Evolutionary conservation across 306 rosid genomes (phyloP).

Genomic region (Abrus precatorius): DNA sequence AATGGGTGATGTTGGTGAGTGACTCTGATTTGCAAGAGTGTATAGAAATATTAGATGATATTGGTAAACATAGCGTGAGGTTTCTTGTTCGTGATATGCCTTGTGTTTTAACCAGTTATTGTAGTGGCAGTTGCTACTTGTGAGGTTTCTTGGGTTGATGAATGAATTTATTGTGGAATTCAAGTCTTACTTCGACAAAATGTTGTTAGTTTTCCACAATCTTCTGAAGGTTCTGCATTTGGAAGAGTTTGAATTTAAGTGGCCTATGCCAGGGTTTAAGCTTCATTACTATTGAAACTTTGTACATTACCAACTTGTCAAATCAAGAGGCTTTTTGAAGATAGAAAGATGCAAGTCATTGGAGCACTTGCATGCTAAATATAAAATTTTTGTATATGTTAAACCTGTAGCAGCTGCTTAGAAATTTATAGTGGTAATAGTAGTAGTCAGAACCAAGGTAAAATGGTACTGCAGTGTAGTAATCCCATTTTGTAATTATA

Average conservation of each 20-base stretch:
- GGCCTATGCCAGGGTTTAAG: slow-evolving; percentile 11
- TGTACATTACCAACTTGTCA: not conserved
- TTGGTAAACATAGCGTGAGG: slow-evolving; percentile 63
- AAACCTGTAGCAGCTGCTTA: slow-evolving; percentile 42
- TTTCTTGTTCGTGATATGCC: slow-evolving; percentile 75
- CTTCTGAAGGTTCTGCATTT: slow-evolving; percentile 29
- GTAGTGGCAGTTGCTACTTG: slow-evolving; percentile 70
- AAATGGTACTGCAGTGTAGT: slow-evolving; percentile 17
- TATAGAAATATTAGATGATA: slow-evolving; percentile 72
- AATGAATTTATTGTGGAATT: slow-evolving; percentile 28
- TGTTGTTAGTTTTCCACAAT: slow-evolving; percentile 26
- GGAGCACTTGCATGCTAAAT: slow-evolving; percentile 37
- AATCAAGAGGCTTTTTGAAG: not conserved
- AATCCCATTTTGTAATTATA: slow-evolving; percentile 40
- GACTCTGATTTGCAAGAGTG: slow-evolving; percentile 84
- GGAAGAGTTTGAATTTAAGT: slow-evolving; percentile 21
- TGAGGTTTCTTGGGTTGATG: slow-evolving; percentile 48
- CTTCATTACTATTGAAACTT: not conserved
- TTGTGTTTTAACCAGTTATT: slow-evolving; percentile 61
- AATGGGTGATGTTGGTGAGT: slow-evolving; percentile 85
- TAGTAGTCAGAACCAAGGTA: slow-evolving; percentile 45
- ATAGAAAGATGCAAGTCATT: slow-evolving; percentile 21
- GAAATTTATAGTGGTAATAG: slow-evolving; percentile 34
- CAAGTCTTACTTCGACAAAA: slow-evolving; percentile 16
- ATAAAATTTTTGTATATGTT: slow-evolving; percentile 39